Conservation (phyloP, 2,329 filamentous ascomycete species). For the Clonostachys chloroleuca region DNA sequence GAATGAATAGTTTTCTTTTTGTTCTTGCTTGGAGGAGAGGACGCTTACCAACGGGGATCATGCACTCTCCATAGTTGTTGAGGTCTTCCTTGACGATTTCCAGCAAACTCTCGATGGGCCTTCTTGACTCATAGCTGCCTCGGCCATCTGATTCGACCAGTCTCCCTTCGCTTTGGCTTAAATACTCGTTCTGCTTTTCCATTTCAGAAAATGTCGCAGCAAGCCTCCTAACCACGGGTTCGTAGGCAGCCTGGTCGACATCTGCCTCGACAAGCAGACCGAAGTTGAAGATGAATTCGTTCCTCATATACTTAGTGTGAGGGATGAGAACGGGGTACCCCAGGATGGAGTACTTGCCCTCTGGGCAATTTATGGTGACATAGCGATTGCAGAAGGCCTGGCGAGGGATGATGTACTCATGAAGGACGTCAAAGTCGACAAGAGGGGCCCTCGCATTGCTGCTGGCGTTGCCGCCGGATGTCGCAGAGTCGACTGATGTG, state of each 20-base stretch:
- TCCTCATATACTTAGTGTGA: conserved; percentile 77
- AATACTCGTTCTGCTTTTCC: conserved; percentile 85
- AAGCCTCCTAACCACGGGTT: conserved; percentile 80
- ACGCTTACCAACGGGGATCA: conserved; percentile 84
- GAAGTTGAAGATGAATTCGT: conserved; percentile 99
- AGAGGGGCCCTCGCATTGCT: conserved; percentile 47
- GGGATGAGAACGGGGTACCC: conserved; percentile 88
- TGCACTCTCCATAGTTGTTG: conserved; percentile 96
- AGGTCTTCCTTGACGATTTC: conserved; percentile 80
- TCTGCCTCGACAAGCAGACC: conserved; percentile 70
- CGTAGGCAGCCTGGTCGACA: conserved; percentile 71
- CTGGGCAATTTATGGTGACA: conserved; percentile 71
- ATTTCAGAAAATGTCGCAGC: conserved; percentile 82
- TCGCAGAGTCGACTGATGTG: conserved; percentile 28
- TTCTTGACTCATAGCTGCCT: conserved; percentile 35
- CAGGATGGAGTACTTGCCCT: conserved; percentile 69
- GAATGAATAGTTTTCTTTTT: background rate
- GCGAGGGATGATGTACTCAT: conserved; percentile 89
- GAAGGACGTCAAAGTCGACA: conserved; percentile 80
- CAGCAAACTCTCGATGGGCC: conserved; percentile 78
- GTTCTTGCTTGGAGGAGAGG: background rate
- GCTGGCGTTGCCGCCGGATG: background rate
- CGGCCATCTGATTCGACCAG: background rate
- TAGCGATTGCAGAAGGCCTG: conserved; percentile 94
- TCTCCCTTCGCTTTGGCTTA: conserved; percentile 57